phyloP scores from a whole-genome alignment of 1,284 basidiomycete genomes.

The Moesziomyces globuligerus region DNA sequence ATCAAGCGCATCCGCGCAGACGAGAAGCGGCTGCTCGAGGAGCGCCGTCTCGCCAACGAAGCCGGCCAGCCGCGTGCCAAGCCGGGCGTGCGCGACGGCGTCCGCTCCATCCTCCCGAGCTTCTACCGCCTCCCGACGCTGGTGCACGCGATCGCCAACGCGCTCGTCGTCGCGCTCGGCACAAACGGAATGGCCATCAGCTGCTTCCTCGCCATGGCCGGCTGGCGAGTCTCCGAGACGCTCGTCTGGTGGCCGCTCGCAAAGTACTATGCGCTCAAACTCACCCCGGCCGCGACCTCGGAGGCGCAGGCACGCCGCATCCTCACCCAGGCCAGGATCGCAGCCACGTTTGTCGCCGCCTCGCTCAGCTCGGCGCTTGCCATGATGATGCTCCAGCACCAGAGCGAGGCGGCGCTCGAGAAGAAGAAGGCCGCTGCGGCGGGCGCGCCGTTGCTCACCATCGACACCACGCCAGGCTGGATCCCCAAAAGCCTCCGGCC shows the following conservation, averaged over 20 bases:
- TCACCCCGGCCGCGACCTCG: conserved; percentile 12
- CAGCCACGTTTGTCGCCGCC: conserved; percentile 50
- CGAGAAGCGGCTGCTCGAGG: conserved; percentile 39
- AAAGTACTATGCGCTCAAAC: conserved; percentile 43
- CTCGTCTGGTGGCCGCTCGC: conserved; percentile 52
- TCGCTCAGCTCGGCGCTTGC: conserved; percentile 42
- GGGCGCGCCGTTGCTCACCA: conserved; percentile 14
- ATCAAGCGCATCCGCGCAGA: conserved; percentile 33
- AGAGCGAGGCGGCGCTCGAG: conserved; percentile 15
- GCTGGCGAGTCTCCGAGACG: conserved; percentile 40
- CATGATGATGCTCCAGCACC: conserved; percentile 48
- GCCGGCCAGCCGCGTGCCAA: conserved; percentile 11
- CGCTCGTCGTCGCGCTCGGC: conserved; percentile 36
- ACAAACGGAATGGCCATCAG: conserved; percentile 49
- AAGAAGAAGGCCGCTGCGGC: conserved; percentile 7
- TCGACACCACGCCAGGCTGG: conserved; percentile 40
- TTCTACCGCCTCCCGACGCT: conserved; percentile 27
- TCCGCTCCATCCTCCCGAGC: conserved; percentile 27
- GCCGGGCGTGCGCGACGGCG: conserved; percentile 3
- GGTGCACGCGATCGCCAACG: conserved; percentile 28
- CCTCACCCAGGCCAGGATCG: conserved; percentile 23
- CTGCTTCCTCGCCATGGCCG: conserved; percentile 51
- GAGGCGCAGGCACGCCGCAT: conserved; percentile 5
- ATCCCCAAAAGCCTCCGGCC: conserved; percentile 28
- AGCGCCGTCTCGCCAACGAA: conserved; percentile 26